Conservation (phyloP, 1,284 basidiomycete species). For the Earliella scabrosa region DNA sequence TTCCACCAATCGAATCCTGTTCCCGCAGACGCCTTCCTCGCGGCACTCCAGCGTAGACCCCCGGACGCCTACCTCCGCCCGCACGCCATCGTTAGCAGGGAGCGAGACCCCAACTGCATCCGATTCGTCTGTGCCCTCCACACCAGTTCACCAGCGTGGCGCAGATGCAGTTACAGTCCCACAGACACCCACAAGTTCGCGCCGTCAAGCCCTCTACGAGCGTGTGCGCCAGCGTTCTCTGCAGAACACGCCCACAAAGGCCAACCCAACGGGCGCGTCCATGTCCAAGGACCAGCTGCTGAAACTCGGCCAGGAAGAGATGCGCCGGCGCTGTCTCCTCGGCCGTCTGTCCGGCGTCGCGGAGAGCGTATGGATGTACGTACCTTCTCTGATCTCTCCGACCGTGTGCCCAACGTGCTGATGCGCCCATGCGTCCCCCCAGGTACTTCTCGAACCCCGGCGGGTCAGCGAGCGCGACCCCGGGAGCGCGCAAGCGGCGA, state of each 20-base stretch:
- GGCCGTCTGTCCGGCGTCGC: constrained; percentile 78
- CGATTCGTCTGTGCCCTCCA: constrained; percentile 57
- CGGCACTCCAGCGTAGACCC: constrained; percentile 25
- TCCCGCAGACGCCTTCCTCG: constrained; percentile 44
- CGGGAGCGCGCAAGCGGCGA: constrained; percentile 66
- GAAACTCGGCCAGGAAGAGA: constrained; percentile 75
- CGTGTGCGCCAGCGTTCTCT: constrained; percentile 74
- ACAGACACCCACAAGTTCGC: constrained; percentile 70
- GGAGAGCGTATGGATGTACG: constrained; percentile 87
- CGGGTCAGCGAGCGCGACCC: constrained; percentile 48
- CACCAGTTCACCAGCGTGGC: constrained; percentile 66
- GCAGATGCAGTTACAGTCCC: constrained; percentile 56
- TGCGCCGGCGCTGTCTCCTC: constrained; percentile 71
- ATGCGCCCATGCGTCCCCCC: constrained; percentile 1
- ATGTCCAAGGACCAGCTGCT: constrained; percentile 68
- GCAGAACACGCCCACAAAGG: constrained; percentile 67
- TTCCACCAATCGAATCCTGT: constrained; percentile 47
- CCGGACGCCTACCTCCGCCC: constrained; percentile 27
- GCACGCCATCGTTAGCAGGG: constrained; percentile 26
- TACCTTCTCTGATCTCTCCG: constrained; percentile 16
- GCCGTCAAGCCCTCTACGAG: constrained; percentile 78
- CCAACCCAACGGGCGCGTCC: constrained; percentile 44
- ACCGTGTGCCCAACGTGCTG: neutral
- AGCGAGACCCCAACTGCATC: constrained; percentile 36
- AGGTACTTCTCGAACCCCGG: constrained; percentile 72